Evolutionary conservation across 768 basidiomycete genomes (phyloP), one percentile per base, ranked within the genome.

Genomic region (Auricularia sp.): DNA sequence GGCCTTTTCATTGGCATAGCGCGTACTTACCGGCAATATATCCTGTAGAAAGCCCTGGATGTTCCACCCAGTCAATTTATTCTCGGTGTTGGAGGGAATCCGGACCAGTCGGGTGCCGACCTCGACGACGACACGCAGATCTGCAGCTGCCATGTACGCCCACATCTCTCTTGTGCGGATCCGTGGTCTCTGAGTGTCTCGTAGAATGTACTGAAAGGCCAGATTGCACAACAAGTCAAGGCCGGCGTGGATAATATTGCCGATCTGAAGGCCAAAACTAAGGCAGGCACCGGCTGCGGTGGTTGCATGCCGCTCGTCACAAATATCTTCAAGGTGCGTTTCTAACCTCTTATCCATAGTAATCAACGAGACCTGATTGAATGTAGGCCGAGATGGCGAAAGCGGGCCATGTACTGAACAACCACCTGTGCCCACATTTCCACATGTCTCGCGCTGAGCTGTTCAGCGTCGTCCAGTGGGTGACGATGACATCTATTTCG

Each of bases 41-140:
- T 36, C 33, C 6, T 56, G 42, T 67, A 85, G 86, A 88, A 88
- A 83, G 70, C 81, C 7, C 77, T 89, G 21, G 85, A 88, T 18
- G 78, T 81, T 1, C 80, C 84, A 0, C 87, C 88, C 1, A 82
- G 83, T 2, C 78, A 87, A 68, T 83, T 91, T 66, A 88, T 90
- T 51, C 70, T 87, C 43, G 86, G 87, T 7, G 75, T 77, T 11
- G 74, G 73, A 62, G 78, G 77, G 66, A 78, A 79, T 63, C 80
- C 78, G 4, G 84, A 82, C 47, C 81, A 80, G 21, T 80, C 83
- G 61, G 87, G 86, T 2, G 83, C 77, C 7, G 87, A 88, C 64
- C 78, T 89, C 8, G 87, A 88, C 63, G 86, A 87, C 64, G 87
- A 87, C 66, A 79, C 85, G 1, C 87, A 87, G 70, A 79, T 90